Percentiles rank a stretch among this genome's conserved stretches.
Evolutionary conservation across 495 filamentous ascomycete genomes (phyloP).

Genomic region (Lineolata rhizophorae): DNA sequence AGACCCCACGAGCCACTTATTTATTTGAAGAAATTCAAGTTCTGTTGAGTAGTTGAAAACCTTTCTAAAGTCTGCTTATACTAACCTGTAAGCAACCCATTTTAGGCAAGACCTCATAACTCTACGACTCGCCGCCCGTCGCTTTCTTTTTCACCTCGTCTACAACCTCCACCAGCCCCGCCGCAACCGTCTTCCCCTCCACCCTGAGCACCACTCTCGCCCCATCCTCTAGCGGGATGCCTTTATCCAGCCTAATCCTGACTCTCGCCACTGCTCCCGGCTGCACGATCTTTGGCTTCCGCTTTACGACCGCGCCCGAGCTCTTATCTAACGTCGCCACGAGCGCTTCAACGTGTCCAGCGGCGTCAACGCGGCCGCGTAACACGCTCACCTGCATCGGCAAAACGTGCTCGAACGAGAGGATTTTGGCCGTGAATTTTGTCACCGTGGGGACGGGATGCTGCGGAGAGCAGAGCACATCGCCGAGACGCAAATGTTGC

Average conservation of each 20-base stretch:
- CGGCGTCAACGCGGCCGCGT: constrained; percentile 56
- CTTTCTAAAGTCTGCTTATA: no score
- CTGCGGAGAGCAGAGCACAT: constrained; percentile 54
- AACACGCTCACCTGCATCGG: constrained; percentile 81
- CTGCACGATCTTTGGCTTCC: constrained; percentile 62
- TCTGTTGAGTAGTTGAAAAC: no score
- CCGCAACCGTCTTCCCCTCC: constrained; percentile 64
- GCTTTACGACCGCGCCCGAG: constrained; percentile 47
- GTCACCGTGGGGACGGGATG: constrained; percentile 45
- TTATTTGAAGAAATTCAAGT: no score
- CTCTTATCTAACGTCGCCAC: constrained; percentile 54
- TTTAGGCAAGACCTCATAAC: no score
- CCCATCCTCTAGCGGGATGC: constrained; percentile 58
- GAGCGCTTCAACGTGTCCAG: constrained; percentile 46
- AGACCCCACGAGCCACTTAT: no score
- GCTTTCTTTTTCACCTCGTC: no score
- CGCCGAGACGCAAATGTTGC: constrained; percentile 60
- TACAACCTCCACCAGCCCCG: constrained; percentile 47
- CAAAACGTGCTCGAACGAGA: constrained; percentile 73
- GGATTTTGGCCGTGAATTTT: constrained; percentile 55
- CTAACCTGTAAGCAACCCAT: no score
- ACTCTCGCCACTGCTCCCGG: constrained; percentile 45
- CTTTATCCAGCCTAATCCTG: constrained; percentile 49
- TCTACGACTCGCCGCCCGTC: no score
- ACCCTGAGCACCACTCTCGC: constrained; percentile 60